Evolutionary conservation across 768 basidiomycete species (phyloP).

Genomic region (Crassisporium funariophilum): DNA sequence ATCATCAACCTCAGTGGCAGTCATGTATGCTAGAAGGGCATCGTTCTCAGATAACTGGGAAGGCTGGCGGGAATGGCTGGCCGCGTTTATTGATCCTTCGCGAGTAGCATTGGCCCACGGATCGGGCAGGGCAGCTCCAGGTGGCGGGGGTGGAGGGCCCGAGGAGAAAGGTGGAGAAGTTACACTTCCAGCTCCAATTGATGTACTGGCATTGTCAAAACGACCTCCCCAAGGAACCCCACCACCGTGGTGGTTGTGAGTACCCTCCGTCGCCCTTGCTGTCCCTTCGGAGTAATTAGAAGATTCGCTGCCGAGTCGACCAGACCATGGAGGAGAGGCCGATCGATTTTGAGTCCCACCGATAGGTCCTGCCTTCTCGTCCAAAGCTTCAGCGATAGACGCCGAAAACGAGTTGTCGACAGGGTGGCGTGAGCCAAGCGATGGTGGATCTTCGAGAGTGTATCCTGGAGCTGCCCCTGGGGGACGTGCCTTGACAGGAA

Average conservation of each 20-base stretch:
- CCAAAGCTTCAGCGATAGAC: slow-evolving; percentile 38
- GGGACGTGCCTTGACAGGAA: slow-evolving; percentile 51
- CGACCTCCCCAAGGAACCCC: slow-evolving; percentile 11
- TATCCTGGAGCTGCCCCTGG: slow-evolving; percentile 24
- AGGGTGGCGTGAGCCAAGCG: slow-evolving; percentile 21
- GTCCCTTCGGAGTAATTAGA: slow-evolving; percentile 6
- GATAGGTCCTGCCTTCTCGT: slow-evolving; percentile 1
- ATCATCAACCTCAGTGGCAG: slow-evolving; percentile 27
- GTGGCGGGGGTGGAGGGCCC: slow-evolving; percentile 9
- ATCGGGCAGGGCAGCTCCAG: slow-evolving; percentile 22
- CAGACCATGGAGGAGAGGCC: slow-evolving; percentile 9
- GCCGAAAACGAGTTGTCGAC: slow-evolving; percentile 36
- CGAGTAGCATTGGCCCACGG: slow-evolving; percentile 16
- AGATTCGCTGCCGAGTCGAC: not conserved
- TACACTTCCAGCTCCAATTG: not conserved
- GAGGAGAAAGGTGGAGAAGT: not conserved
- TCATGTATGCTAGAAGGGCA: slow-evolving; percentile 42
- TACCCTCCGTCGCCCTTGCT: slow-evolving; percentile 10
- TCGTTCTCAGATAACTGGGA: slow-evolving; percentile 29
- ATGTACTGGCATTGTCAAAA: not conserved
- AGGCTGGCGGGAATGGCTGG: slow-evolving; percentile 7
- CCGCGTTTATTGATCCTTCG: slow-evolving; percentile 10
- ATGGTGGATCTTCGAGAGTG: slow-evolving; percentile 31
- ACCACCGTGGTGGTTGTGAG: slow-evolving; percentile 2
- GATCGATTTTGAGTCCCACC: too few species aligned